Evolutionary conservation across 441 rosid genomes (phyloP).

Genomic region (Hura crepitans): DNA sequence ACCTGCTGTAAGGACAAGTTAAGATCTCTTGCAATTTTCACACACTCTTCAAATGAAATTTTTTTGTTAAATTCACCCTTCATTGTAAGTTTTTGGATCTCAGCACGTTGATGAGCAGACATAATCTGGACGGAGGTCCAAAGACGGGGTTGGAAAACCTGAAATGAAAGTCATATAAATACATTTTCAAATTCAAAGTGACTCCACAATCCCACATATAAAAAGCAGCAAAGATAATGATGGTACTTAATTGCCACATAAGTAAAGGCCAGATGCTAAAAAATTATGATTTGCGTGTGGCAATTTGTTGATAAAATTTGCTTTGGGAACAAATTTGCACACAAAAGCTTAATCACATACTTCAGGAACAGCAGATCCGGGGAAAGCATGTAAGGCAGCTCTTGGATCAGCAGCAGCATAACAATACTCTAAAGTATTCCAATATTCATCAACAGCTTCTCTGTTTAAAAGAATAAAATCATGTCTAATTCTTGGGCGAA

Average conservation of each 20-base stretch:
- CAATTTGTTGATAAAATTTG: slow-evolving; percentile 2
- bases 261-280: too few species aligned
- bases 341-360: slow-evolving; percentile 40
- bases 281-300: too few species aligned
- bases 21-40: slow-evolving; percentile 77
- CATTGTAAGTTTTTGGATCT: slow-evolving; percentile 48
- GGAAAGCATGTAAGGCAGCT: slow-evolving; percentile 88
- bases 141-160: slow-evolving; percentile 69
- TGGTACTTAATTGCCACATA: slow-evolving; percentile 8
- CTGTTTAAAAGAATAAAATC: slow-evolving; percentile 72
- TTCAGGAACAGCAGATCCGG: slow-evolving; percentile 92
- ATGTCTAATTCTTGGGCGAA: slow-evolving; percentile 90
- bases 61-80: slow-evolving; percentile 44
- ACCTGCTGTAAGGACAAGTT: slow-evolving; percentile 89
- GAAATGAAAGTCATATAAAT: slow-evolving; percentile 27
- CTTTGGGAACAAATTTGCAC: slow-evolving; percentile 1
- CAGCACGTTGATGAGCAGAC: slow-evolving; percentile 81
- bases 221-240: background rate
- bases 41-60: slow-evolving; percentile 71
- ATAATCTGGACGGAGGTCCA: slow-evolving; percentile 78
- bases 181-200: background rate
- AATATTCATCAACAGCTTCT: slow-evolving; percentile 88
- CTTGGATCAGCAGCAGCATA: slow-evolving; percentile 84
- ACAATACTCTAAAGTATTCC: slow-evolving; percentile 94
- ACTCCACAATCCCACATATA: background rate